Evolutionary conservation across 108 stramenopile species (phyloP), one percentile per base, ranked within the genome.

Genomic region (Nannochloropsis salina): DNA sequence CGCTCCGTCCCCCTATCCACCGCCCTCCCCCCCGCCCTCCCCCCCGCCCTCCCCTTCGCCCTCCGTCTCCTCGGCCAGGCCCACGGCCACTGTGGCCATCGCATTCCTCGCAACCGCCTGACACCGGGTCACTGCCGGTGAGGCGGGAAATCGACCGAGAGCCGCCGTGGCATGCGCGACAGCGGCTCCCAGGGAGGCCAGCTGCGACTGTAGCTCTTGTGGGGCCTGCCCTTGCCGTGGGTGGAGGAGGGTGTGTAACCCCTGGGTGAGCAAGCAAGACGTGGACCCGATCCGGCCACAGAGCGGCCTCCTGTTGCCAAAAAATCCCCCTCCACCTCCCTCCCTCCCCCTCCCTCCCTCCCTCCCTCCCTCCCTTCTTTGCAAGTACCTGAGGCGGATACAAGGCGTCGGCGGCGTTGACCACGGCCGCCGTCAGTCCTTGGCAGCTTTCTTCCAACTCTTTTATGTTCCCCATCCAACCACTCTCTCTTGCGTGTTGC

Each of bases 371-470:
- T n/a, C n/a, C n/a, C n/a, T n/a, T n/a, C n/a, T n/a, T n/a, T n/a
- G n/a, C n/a, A n/a, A n/a, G 20, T 74, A 74, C 61, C 8, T 74
- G 61, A 74, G 61, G 61, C 61, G 61, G 61, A n/a, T 74, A 74
- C 6, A 74, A 74, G 4, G 61, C 61, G n/a, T 74, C 61, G 1
- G 61, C 61, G 20, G 61, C 61, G 8, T 74, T 74, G 20, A 74
- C 61, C 3, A 74, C 61, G 15, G 61, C 61, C 6, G 61, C 61
- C 61, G 61, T n/a, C 61, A 74, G n/a, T 15, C 61, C 61, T 6
- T 74, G 61, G n/a, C 61, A 74, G n/a, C 61, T 74, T n/a, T 74
- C 61, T n/a, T 74, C 61, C 61, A 74, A 15, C 61, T 74, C 61
- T n/a, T 15, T n/a, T 3, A 74, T n/a, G 20, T 0, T 74, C 61